Base-by-base conservation (phyloP, 371 early-diverging fungal species). In the Lichtheimia ramosa region DNA sequence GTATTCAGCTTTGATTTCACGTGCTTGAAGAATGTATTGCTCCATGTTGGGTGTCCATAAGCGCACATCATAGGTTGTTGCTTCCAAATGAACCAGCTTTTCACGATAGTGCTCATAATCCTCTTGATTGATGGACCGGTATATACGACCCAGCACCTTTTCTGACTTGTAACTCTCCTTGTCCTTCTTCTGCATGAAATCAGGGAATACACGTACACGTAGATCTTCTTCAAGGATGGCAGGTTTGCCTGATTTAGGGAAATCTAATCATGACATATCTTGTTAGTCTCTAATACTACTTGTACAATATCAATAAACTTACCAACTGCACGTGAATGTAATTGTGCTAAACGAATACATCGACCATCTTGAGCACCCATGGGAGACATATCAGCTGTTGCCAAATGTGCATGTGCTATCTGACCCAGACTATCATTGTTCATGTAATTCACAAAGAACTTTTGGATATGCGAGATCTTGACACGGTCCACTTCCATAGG, bases 371-470 rank as follows among this genome's bases (percentile, higher is more conserved):
- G 43, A 0, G 89, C 88, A 7, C 89, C 89, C 3, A 59, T 48
- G 0, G 43, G 46, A 13, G 64, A 60, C 4, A 39, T 21, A 68
- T 95, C 95, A 0, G 92, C 88, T 2, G 73, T 70, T 0, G 88
- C 91, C 55, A 90, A 61, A 64, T 91, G 90, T 1, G 93, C 86
- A 64, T 87, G 85, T 13, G 90, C 90, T 43, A 95, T 95, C 16
- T 64, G 62, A 6, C 94, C 95, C 0, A 95, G 73, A 39, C 90
- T 87, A 62, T 93, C 84, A 24, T 86, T 81, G 46, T 73, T 73
- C 5, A 92, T 86, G 63, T 88, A 91, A 52, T 86, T 81, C n/a
- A 89, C 84, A 74, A 89, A 92, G 57, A 92, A 93, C 43, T 80
- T 79, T 4, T 78, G 58, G 52, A 91, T 81, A 42, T 90, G 84